Evolutionary conservation across 2,329 filamentous ascomycete genomes (phyloP).

Genomic region (Bipolaris oryzae): DNA sequence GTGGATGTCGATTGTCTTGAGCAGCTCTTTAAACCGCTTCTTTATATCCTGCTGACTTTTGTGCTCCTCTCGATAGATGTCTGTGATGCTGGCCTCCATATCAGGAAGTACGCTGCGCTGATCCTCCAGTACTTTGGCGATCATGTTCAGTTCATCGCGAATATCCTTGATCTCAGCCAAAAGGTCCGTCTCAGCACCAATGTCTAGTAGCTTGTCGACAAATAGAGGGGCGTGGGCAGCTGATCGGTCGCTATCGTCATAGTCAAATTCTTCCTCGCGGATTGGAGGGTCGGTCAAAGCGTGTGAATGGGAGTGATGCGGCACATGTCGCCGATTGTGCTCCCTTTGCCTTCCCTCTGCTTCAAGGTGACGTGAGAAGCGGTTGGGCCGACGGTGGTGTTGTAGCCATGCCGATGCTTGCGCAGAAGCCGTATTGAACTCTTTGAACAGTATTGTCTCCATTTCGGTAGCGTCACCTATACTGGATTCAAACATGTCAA

Average conservation of each 20-base stretch:
- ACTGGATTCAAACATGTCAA: conserved; percentile 71
- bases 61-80: conserved; percentile 46
- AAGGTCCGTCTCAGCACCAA: conserved; percentile 65
- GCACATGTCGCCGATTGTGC: conserved; percentile 33
- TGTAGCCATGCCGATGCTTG: conserved; percentile 63
- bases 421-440: conserved; percentile 65
- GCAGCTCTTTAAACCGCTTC: conserved; percentile 62
- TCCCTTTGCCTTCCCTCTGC: conserved; percentile 42
- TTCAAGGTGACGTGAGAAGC: conserved; percentile 46
- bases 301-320: conserved; percentile 39
- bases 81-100: conserved; percentile 53
- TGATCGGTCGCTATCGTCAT: conserved; percentile 31
- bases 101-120: conserved; percentile 57
- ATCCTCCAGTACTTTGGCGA: conserved; percentile 59
- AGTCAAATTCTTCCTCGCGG: conserved; percentile 41
- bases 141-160: conserved; percentile 69
- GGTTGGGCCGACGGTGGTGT: conserved; percentile 53
- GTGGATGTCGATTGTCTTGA: conserved; percentile 63
- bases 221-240: conserved; percentile 50
- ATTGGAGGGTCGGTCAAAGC: conserved; percentile 31
- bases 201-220: conserved; percentile 64
- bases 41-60: conserved; percentile 56
- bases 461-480: conserved; percentile 59
- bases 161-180: conserved; percentile 71
- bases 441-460: conserved; percentile 64